A percentile compares a stretch with the other conserved stretches of the same genome.
Evolutionary conservation across 192 early-diverging fungal species (phyloP).

Genomic region (Piromyces sp.): DNA sequence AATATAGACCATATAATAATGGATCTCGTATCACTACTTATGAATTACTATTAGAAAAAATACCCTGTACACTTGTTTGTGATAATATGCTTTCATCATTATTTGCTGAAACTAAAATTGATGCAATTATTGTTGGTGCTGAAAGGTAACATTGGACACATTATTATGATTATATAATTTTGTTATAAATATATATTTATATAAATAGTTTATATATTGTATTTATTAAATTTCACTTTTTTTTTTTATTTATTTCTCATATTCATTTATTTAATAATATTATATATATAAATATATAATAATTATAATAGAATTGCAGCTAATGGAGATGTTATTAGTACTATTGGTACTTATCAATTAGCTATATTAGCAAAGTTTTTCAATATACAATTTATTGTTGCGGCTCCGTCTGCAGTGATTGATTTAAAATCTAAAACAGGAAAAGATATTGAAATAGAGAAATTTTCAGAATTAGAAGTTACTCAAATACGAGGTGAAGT

Average conservation of each 20-base stretch:
- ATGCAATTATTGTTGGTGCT: constrained; percentile 87
- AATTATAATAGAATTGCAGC: constrained; percentile 42
- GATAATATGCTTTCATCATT: constrained; percentile 84
- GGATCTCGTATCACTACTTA: constrained; percentile 87
- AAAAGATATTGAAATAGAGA: constrained; percentile 69
- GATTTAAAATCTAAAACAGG: constrained; percentile 59
- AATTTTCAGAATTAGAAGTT: constrained; percentile 59
- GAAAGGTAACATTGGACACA: constrained; percentile 54
- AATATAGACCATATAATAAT: constrained; percentile 77
- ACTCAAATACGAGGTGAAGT: constrained; percentile 36
- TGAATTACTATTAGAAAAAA: constrained; percentile 81
- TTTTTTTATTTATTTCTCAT: too few relatives aligned
- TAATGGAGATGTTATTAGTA: constrained; percentile 97
- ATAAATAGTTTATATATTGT: too few relatives aligned
- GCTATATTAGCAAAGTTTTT: constrained; percentile 80
- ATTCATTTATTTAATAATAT: background rate
- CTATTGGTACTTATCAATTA: constrained; percentile 96
- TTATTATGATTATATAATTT: too few relatives aligned
- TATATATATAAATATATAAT: too few relatives aligned
- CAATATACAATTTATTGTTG: constrained; percentile 76
- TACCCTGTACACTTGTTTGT: constrained; percentile 76
- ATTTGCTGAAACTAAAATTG: constrained; percentile 34
- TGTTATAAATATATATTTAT: too few relatives aligned
- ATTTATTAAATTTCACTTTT: too few relatives aligned
- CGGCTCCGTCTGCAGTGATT: constrained; percentile 83